Conservation (phyloP, 225 moss, liverwort and hornwort genomes). For the Straminergon stramineum region DNA sequence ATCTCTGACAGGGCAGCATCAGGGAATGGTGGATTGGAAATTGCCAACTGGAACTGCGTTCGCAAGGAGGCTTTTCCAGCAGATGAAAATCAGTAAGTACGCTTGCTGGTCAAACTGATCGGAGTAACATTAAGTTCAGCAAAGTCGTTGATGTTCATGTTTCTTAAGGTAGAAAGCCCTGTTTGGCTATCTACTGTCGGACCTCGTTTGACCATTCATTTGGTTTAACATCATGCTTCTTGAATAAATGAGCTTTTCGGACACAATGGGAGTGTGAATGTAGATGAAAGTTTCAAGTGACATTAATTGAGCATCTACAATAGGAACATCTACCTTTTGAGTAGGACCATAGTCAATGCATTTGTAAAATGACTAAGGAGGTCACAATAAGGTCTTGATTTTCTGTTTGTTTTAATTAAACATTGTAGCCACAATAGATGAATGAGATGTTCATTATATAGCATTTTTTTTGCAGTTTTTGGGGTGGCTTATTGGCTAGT, state of each 20-base stretch:
- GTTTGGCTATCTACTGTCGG: not conserved
- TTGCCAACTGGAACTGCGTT: constrained; percentile 67
- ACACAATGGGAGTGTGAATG: not conserved
- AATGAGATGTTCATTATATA: not conserved
- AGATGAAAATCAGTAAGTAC: constrained; percentile 59
- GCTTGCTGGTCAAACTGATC: not conserved
- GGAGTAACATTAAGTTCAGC: not conserved
- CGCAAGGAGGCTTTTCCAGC: constrained; percentile 57
- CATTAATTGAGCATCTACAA: not conserved
- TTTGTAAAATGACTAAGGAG: not conserved
- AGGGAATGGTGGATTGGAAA: constrained; percentile 35
- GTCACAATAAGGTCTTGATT: not conserved
- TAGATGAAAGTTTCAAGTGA: not conserved
- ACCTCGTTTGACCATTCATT: not conserved
- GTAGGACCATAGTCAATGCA: not conserved
- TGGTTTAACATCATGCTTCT: not conserved
- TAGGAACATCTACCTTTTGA: not conserved
- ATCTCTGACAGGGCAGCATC: constrained; percentile 30
- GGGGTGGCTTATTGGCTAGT: not conserved
- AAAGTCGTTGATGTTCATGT: not conserved
- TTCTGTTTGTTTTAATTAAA: not conserved
- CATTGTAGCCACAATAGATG: not conserved
- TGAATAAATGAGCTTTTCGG: not conserved
- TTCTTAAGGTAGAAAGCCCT: not conserved
- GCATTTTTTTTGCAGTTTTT: not conserved